Base-by-base conservation (phyloP, 73 alveolate species). In the Paramecium biaurelia region DNA sequence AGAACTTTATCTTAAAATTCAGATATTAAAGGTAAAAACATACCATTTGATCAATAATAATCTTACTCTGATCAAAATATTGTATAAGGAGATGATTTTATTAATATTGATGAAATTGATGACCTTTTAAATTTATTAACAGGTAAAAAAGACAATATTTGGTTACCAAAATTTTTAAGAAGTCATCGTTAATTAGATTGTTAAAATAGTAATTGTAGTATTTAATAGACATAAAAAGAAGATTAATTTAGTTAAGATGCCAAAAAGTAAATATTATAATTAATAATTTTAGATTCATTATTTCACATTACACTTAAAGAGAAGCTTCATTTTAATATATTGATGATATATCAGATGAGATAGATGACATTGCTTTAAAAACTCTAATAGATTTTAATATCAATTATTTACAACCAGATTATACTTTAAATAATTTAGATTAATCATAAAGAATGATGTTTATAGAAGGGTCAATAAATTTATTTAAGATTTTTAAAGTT, bases 221-320 rank as follows among this genome's bases (percentile, higher is more conserved):
- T 63, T 2, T 6, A 26, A 63, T 26, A 63, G 26, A 32, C 45
- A 12, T 63, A 21, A 26, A 47, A 79, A 14, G 74, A 79, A 32
- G 90, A 79, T 20, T 32, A 79, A 79, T 43, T 42, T 45, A 79
- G 76, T 79, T 41, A 18, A 79, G 90, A 79, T 42, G 90, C 90
- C 5, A 79, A 79, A 47, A 79, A 79, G 90, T 79, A 79, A 41
- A 41, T 37, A 35, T 15, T 72, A 14, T 14, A 3, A 14, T n/a
- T 18, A 43, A 2, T n/a, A 4, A 9, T 1, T 38, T 23, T 21
- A 79, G 90, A 79, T 79, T 79, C 37, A 23, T 79, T 12, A 26
- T 79, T 42, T 30, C 63, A 30, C 90, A 79, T 79, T 79, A 43
- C 15, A 79, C 90, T 5, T 45, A 79, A 79, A 79, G 90, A 79